Evolutionary conservation across 306 rosid species (phyloP), one percentile per base, ranked within the genome.

Genomic region (Delonix regia): DNA sequence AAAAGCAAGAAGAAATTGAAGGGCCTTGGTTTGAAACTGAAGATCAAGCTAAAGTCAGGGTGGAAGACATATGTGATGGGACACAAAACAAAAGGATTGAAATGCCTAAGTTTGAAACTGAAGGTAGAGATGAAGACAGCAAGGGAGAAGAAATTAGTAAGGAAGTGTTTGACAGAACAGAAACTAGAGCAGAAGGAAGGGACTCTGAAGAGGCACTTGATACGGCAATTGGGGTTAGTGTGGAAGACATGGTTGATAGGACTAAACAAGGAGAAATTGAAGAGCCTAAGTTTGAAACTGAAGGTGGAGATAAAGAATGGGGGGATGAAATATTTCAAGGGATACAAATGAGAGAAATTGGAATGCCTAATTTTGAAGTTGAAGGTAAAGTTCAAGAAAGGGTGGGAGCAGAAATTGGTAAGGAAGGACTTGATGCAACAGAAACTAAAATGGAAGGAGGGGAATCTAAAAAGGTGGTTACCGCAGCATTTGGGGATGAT

Each of bases 181-280:
- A 47, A 1, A 45, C 34, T 33, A 22, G 8, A 55, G 6, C 36
- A 34, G 66, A 80, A 25, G 76, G 22, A 73, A 65, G 49, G 9
- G 76, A 80, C 7, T 49, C 74, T 18, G 33, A 12, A 57, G 6
- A 24, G 1, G 36, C 4, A 16, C 63, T 57, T 22, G 18, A 3
- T 24, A 18, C 18, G 63, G 63, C 33, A 80, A 65, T 28, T 63
- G 74, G 66, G 59, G 13, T 47, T 75, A 56, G n/a, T 36, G 72
- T 53, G 22, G 33, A 71, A 39, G 83, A 53, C 8, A 57, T 7
- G 33, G 3, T 39, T 15, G 7, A n/a, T 16, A 47, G 74, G 1
- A 69, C 8, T 24, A 55, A 5, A 14, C 67, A 53, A 22, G 62
- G 56, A 34, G 83, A 83, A 21, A 45, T 60, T 49, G 63, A 59